phyloP scores from a whole-genome alignment of 345 rosid genomes.

The Pugionium dolabratum region DNA sequence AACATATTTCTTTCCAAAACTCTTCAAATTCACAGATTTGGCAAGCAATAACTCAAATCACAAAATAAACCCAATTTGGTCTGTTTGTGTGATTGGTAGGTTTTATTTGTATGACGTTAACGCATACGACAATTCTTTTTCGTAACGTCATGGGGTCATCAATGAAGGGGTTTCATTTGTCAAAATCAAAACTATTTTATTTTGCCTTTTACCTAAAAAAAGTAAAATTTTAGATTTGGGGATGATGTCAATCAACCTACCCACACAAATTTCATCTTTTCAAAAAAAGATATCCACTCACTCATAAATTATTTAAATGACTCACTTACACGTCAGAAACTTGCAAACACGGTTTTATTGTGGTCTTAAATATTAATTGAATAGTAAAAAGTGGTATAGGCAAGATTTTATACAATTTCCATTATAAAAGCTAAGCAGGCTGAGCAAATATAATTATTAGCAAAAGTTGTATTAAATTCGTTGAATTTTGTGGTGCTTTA shows the following conservation, averaged over 20 bases:
- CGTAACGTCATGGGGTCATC: conserved; percentile 35
- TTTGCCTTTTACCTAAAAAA: conserved; percentile 36
- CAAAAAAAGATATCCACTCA: conserved; percentile 18
- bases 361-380: conserved; percentile 23
- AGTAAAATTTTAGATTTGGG: conserved; percentile 36
- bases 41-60: conserved; percentile 37
- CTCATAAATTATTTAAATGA: conserved; percentile 24
- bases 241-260: conserved; percentile 35
- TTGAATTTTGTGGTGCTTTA: conserved; percentile 27
- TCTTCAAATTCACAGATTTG: conserved; percentile 14
- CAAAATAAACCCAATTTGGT: conserved; percentile 33
- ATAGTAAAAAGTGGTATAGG: conserved; percentile 6
- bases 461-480: not conserved
- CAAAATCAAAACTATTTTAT: conserved; percentile 30
- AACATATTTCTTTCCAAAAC: conserved; percentile 28
- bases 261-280: not conserved
- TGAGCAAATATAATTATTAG: conserved; percentile 17
- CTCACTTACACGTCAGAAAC: conserved; percentile 41
- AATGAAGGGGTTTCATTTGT: conserved; percentile 16
- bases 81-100: conserved; percentile 30
- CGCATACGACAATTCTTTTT: conserved; percentile 28
- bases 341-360: conserved; percentile 31
- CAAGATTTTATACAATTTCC: conserved; percentile 34
- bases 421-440: conserved; percentile 35
- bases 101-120: conserved; percentile 30